Percentiles rank a stretch among this genome's conserved stretches.
These are phyloP conservation scores for Rhizoclosmatium globosum DNA, from an alignment of 192 early-diverging fungal genomes.

Conservation along the genomic window DNA sequence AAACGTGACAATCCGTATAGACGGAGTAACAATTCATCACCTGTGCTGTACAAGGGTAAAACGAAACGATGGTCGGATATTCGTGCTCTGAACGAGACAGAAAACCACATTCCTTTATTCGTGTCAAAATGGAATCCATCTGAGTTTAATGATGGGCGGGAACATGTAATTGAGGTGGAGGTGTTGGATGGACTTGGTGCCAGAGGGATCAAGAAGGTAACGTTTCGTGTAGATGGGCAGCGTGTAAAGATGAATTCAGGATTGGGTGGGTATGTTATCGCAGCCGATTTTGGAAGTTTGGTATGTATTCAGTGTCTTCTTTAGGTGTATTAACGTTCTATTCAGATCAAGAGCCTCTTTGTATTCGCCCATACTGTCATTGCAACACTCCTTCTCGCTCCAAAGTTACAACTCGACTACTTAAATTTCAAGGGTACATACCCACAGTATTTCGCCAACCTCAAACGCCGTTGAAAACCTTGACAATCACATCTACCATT, in stretches of 20 bases:
- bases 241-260: constrained; percentile 69
- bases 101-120: constrained; percentile 77
- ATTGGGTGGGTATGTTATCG: constrained; percentile 59
- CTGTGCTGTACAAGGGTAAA: background rate
- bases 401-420: constrained; percentile 35
- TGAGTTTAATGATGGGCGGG: constrained; percentile 69
- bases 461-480: background rate
- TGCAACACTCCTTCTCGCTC: constrained; percentile 37
- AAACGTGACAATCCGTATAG: constrained; percentile 16
- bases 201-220: constrained; percentile 49
- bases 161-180: constrained; percentile 69
- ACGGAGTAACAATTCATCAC: constrained; percentile 7
- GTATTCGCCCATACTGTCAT: constrained; percentile 45
- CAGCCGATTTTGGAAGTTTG: constrained; percentile 44
- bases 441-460: background rate
- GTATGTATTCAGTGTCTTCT: constrained; percentile 1
- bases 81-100: constrained; percentile 48
- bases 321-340: background rate
- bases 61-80: constrained; percentile 12
- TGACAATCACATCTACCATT: constrained; percentile 6
- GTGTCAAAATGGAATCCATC: constrained; percentile 74
- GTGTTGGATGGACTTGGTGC: constrained; percentile 66
- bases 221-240: constrained; percentile 77
- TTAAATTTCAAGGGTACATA: background rate
- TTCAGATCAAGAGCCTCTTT: constrained; percentile 52